Evolutionary conservation across 2,329 filamentous ascomycete genomes (phyloP).

Genomic region (Claviceps sp.): DNA sequence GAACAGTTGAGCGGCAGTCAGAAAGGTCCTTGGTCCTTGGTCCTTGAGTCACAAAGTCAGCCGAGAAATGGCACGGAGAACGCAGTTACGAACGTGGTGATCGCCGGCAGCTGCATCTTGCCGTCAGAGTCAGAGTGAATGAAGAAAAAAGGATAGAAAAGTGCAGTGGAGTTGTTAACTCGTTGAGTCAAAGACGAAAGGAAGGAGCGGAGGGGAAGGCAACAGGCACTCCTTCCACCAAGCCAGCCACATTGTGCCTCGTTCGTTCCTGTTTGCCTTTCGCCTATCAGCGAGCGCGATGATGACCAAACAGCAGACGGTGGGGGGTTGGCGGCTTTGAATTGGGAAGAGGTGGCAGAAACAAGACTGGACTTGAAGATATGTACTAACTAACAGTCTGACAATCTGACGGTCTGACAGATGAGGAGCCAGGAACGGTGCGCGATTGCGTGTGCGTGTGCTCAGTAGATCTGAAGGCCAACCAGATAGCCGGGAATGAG

Average conservation of each 20-base stretch:
- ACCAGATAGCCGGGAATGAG: background rate
- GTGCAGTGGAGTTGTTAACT: background rate
- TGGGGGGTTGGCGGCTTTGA: background rate
- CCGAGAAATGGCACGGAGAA: background rate
- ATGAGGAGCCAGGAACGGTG: background rate
- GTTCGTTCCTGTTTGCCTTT: background rate
- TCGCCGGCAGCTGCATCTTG: background rate
- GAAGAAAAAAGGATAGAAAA: no score
- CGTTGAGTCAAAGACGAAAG: background rate
- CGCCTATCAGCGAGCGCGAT: background rate
- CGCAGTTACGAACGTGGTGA: background rate
- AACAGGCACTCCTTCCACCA: background rate
- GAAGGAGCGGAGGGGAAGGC: background rate
- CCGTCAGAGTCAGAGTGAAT: background rate
- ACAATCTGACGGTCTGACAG: background rate
- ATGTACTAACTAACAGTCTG: background rate
- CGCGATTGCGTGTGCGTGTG: background rate
- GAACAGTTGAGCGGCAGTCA: no score
- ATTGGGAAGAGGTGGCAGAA: background rate
- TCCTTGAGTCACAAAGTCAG: background rate
- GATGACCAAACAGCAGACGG: no score
- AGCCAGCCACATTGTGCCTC: background rate
- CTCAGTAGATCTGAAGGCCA: background rate
- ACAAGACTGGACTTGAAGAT: background rate
- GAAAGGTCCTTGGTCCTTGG: background rate